These are phyloP conservation scores for Globisporangium parvum DNA, from an alignment of 352 stramenopile species.

Conservation along the genomic window DNA sequence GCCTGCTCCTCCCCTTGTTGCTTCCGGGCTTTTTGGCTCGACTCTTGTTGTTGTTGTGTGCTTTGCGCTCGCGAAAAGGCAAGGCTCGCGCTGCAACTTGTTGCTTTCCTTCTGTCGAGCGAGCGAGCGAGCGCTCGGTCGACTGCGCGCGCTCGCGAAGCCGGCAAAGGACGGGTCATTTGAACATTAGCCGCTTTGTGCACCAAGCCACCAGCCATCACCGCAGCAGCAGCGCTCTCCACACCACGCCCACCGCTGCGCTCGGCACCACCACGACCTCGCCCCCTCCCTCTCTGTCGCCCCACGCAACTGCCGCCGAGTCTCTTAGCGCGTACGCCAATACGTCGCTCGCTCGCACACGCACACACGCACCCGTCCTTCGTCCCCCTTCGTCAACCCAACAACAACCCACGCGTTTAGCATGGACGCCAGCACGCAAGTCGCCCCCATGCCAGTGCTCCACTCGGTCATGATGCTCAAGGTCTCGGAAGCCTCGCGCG, in stretches of 20 bases:
- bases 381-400: background rate
- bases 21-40: background rate
- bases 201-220: constrained; percentile 22
- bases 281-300: too few relatives aligned
- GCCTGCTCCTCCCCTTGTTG: constrained; percentile 4
- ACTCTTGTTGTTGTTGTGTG: too few relatives aligned
- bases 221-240: background rate
- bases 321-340: too few relatives aligned
- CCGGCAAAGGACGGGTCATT: constrained; percentile 41
- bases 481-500: constrained; percentile 15
- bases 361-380: background rate
- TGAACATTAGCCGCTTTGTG: constrained; percentile 52
- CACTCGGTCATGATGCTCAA: constrained; percentile 18
- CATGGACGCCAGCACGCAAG: constrained; percentile 32
- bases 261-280: background rate
- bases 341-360: background rate
- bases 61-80: background rate
- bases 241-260: background rate
- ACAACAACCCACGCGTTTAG: constrained; percentile 5
- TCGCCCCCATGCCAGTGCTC: constrained; percentile 17
- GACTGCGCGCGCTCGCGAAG: background rate
- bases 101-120: background rate
- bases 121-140: background rate
- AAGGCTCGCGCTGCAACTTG: constrained; percentile 3
- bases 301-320: background rate